Evolutionary conservation across 2,329 filamentous ascomycete species (phyloP), one percentile per base, ranked within the genome.

Genomic region (Amesomyces nigricolor): DNA sequence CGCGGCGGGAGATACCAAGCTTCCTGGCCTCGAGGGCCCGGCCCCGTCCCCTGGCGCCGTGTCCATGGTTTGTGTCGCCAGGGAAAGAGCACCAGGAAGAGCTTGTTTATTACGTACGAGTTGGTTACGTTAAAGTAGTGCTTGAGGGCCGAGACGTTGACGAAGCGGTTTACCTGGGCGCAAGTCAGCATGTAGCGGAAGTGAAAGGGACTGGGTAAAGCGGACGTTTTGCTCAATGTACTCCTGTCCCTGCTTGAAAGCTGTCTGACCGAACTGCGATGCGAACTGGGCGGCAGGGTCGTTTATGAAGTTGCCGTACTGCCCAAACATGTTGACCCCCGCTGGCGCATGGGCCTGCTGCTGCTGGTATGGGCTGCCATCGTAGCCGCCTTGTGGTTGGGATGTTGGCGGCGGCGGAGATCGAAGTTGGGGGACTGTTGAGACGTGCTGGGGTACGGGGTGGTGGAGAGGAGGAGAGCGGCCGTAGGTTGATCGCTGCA

Each of bases 41-140:
- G 82, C 17, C 86, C 80, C 54, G 57, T 56, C 11, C 86, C 78
- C 70, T 95, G 89, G 71, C 95, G 91, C 62, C 95, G 87, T 58
- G 90, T 95, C 94, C 94, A 99, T 5, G 92, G 92, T 75, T 91
- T 91, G 73, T 99, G 95, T 64, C 92, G 82, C 92, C 94, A 99
- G 52, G 94, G 94, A 72, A 97, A 96, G 58, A 99, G 85, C 57
- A 99, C 92, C 57, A 99, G 83, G 68, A 87, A 84, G 57, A 99
- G 80, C 74, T 99, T 99, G 74, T 87, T 90, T 68, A 95, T 79
- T 68, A 99, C 94, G 73, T 99, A 99, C 57, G 83, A 88, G 78
- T 99, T 99, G 63, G 91, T 95, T 61, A 99, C 94, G 74, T 97
- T 96, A 78, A 99, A 99, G 80, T 97, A 99, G 75, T 96, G 94